These are phyloP conservation scores for Populus nigra DNA, from an alignment of 345 rosid genomes.

Conservation along the genomic window DNA sequence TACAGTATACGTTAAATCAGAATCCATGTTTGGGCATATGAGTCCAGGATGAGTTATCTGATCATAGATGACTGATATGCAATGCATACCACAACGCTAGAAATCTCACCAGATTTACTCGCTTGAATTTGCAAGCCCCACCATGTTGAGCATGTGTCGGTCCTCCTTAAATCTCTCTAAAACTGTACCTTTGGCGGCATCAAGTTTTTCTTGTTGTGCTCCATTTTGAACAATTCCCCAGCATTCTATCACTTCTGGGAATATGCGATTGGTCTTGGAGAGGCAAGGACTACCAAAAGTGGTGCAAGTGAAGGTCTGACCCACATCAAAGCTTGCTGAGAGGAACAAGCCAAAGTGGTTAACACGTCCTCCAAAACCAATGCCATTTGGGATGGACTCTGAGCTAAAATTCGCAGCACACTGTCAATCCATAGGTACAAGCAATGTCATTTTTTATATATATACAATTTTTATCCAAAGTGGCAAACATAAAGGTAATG, in stretches of 20 bases:
- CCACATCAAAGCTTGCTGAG: constrained; percentile 73
- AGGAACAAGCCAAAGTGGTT: constrained; percentile 80
- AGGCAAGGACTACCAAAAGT: constrained; percentile 84
- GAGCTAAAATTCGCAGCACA: constrained; percentile 84
- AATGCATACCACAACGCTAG: background rate
- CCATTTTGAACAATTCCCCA: constrained; percentile 63
- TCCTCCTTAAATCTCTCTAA: constrained; percentile 85
- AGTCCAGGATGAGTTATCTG: too few relatives aligned
- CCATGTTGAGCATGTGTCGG: constrained; percentile 81
- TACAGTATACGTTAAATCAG: too few relatives aligned
- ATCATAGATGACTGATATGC: too few relatives aligned
- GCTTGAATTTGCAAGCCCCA: constrained; percentile 78
- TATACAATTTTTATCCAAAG: background rate
- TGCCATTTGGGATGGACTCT: constrained; percentile 89
- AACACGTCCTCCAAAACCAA: constrained; percentile 78
- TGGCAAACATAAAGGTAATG: too few relatives aligned
- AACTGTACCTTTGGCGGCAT: constrained; percentile 46
- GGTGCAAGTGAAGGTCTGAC: constrained; percentile 67
- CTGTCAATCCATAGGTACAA: constrained; percentile 34
- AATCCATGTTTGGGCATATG: too few relatives aligned
- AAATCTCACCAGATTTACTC: constrained; percentile 25
- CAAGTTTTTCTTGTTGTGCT: constrained; percentile 38
- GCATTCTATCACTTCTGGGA: constrained; percentile 80
- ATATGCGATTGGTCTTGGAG: constrained; percentile 45
- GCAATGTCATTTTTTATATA: constrained; percentile 5